Base-by-base conservation (phyloP, 2,329 filamentous ascomycete species). In the Ophiocordyceps camponoti-floridani region DNA sequence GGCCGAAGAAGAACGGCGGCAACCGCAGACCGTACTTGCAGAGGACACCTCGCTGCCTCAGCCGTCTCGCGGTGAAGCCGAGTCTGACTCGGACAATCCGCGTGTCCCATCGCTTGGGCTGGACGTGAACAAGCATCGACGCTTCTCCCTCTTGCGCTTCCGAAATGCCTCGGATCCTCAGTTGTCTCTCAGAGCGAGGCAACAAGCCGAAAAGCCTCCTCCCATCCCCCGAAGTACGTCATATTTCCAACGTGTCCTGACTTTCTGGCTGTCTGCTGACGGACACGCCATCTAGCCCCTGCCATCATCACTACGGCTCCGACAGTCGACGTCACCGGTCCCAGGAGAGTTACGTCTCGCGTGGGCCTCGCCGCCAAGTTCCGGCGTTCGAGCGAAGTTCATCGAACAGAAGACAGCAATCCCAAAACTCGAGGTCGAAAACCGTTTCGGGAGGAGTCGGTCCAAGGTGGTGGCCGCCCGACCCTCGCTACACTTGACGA, bases 111-210 rank as follows among this genome's bases (percentile, higher is more conserved):
- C 41, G 13, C 58, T 70, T 45, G 70, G 75, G 52, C 72, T 74
- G 43, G 69, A 77, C 16, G 16, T 63, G 30, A 63, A 63, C 31
- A 77, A 72, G 53, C 70, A 76, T 52, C 72, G 69, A 47, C 73
- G 76, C 48, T 81, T 81, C 57, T 79, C 74, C 46, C 68, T 94
- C 61, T 68, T 94, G 64, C 80, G 82, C 56, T 87, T 91, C 60
- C 83, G 87, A 55, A 88, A 94, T 72, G 88, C 86, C 49, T 95
- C 88, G 9, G 89, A 96, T 64, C 83, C 87, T 43, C 87, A 95
- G 61, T 66, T 96, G 48, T 86, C 85, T 11, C 68, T 78, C 28
- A 75, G 77, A 58, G 81, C 82, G 44, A 87, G 81, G 58, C 75
- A 82, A 54, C 79, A 86, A 46, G 66, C 68, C 48, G 66, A 70